A percentile compares a stretch with the other conserved stretches of the same genome.
Conservation (phyloP, 179 eudicot genomes). For the Pouteria campechiana region DNA sequence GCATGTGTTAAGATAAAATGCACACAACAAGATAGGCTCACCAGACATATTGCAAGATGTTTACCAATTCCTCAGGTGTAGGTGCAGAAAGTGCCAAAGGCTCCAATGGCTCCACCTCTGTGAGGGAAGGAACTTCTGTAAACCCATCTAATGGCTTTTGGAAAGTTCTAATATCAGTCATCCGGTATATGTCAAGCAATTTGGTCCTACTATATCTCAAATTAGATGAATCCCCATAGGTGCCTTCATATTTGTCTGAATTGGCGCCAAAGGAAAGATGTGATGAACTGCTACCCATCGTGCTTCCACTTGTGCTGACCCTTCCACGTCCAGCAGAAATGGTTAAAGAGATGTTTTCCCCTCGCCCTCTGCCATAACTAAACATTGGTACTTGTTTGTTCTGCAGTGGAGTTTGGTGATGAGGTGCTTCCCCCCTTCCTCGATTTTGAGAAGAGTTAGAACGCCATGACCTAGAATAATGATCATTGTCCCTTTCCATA, state of each 20-base stretch:
- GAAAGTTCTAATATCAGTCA: slow-evolving; percentile 36
- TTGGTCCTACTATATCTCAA: slow-evolving; percentile 63
- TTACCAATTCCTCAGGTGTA: slow-evolving; percentile 73
- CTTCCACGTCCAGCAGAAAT: slow-evolving; percentile 64
- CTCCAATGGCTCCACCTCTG: slow-evolving; percentile 65
- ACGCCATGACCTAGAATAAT: slow-evolving; percentile 83
- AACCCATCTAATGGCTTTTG: slow-evolving; percentile 37
- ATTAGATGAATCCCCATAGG: slow-evolving; percentile 34
- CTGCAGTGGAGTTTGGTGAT: slow-evolving; percentile 33
- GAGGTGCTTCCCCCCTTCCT: slow-evolving; percentile 53
- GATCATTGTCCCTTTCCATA: slow-evolving; percentile 72
- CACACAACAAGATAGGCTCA: slow-evolving; percentile 1
- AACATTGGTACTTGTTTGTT: slow-evolving; percentile 44
- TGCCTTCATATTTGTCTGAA: slow-evolving; percentile 46
- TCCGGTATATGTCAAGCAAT: slow-evolving; percentile 67
- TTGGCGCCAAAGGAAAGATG: slow-evolving; percentile 19
- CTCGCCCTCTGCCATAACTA: slow-evolving; percentile 83
- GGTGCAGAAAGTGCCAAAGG: slow-evolving; percentile 80
- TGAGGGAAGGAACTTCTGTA: slow-evolving; percentile 59
- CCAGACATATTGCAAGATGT: not conserved
- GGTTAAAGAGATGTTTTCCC: slow-evolving; percentile 38
- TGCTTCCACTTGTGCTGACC: slow-evolving; percentile 25
- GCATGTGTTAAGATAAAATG: not conserved
- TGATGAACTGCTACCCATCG: slow-evolving; percentile 14
- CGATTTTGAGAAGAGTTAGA: slow-evolving; percentile 48